Base-by-base conservation (phyloP, 23 red algal genomes). In the Rhodosorus marinus region DNA sequence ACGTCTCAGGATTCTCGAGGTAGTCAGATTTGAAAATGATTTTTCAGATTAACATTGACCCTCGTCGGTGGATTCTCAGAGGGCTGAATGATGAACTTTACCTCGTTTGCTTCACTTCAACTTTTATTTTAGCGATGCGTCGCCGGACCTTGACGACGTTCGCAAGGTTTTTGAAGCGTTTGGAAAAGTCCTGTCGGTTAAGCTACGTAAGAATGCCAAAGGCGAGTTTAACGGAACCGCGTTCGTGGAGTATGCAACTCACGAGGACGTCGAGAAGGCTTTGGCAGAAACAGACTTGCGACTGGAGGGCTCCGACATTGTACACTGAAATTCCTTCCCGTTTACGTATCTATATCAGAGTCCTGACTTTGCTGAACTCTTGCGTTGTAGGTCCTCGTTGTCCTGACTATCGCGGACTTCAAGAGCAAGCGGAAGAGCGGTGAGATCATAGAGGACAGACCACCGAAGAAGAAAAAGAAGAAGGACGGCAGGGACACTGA, bases 181-280 rank as follows among this genome's bases (percentile, higher is more conserved):
- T 23, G 87, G 87, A 20, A 58, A 52, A 1, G 87, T 94, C 3
- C 27, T 78, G 2, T 72, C 51, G 1, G 86, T 93, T 38, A 55
- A 57, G 36, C 43, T 93, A 26, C 75, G 86, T 30, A 29, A 93
- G 11, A 33, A 9, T 7, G 49, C 59, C 3, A 60, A 41, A 0
- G 30, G 47, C 40, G 53, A 76, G 46, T 94, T 94, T 28, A 83
- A 80, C 34, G 87, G 87, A 2, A 73, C 66, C 4, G 72, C 81
- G 5, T 83, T 83, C 68, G 63, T 94, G 7, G 87, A 94, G 63
- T 78, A 83, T 62, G 87, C 77, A 21, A 57, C 66, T 15, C 36
- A 73, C 9, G 87, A 94, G 24, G 76, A 57, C 21, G 70, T 67
- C n/a, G n/a, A n/a, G n/a, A n/a, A n/a, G n/a, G n/a, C n/a, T n/a